Percentiles rank a stretch among this genome's conserved stretches.
These are phyloP conservation scores for Podaxis rugospora DNA, from an alignment of 768 basidiomycete genomes.

Conservation along the genomic window DNA sequence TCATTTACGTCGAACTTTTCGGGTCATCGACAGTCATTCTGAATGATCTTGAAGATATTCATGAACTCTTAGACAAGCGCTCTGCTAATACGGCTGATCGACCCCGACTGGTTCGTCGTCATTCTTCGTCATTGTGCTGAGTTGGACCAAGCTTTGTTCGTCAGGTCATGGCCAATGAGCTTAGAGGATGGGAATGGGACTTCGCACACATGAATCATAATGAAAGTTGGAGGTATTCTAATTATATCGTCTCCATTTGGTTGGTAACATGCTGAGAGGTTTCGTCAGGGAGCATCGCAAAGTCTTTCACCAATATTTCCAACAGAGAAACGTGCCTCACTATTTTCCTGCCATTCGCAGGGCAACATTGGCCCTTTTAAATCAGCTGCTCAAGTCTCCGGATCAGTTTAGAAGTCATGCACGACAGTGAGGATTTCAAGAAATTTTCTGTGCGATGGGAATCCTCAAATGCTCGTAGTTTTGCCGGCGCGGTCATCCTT, in stretches of 20 bases:
- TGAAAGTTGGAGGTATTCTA: conserved; percentile 21
- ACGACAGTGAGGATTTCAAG: conserved; percentile 20
- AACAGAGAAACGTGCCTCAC: conserved; percentile 22
- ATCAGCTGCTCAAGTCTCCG: conserved; percentile 23
- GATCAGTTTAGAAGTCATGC: conserved; percentile 24
- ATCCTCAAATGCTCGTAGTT: conserved; percentile 14
- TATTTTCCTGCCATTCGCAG: conserved; percentile 22
- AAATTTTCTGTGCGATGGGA: neutral
- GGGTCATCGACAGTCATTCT: conserved; percentile 35
- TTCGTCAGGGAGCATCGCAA: conserved; percentile 24
- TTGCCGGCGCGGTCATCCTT: conserved; percentile 29
- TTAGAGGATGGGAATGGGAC: conserved; percentile 27
- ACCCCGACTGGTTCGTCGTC: conserved; percentile 22
- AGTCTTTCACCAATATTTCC: conserved; percentile 33
- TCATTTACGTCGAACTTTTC: conserved; percentile 29
- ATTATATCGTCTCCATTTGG: neutral
- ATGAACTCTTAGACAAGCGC: conserved; percentile 40
- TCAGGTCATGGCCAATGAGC: conserved; percentile 24
- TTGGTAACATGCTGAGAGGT: neutral
- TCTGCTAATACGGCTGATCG: conserved; percentile 43
- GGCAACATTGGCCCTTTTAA: conserved; percentile 19
- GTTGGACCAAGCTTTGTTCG: neutral
- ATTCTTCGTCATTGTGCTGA: neutral
- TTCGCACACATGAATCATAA: conserved; percentile 27
- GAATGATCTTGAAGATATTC: conserved; percentile 32